phyloP scores from a whole-genome alignment of 441 rosid genomes.

The Gossypium schwendimanii region DNA sequence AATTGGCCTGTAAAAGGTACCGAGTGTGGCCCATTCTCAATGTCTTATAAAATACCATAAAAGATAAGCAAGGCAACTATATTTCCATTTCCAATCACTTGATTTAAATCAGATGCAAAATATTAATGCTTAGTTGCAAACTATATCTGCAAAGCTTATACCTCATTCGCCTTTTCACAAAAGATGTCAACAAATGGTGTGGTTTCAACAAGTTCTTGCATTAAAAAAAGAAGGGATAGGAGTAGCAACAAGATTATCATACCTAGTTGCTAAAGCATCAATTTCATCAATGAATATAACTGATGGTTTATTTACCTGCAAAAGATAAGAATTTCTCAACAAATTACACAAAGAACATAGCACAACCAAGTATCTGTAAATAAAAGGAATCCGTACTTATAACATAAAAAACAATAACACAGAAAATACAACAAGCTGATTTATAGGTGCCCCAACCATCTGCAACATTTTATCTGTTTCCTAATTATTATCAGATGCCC shows the following conservation, averaged over 20 bases:
- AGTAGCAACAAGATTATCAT: not conserved
- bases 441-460: not conserved
- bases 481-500: conserved; percentile 5
- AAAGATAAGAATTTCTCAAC: conserved; percentile 16
- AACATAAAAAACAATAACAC: not conserved
- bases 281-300: conserved; percentile 93
- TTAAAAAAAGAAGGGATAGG: not conserved
- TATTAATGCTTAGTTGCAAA: not conserved
- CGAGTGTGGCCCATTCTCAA: not conserved
- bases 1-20: not conserved
- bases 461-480: conserved; percentile 2
- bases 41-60: not conserved
- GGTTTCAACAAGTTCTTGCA: not conserved
- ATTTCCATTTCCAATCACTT: conserved; percentile 2
- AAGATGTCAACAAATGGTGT: not conserved
- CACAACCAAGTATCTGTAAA: conserved; percentile 5
- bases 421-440: conserved; percentile 7
- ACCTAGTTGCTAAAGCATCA: conserved; percentile 94
- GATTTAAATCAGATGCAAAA: not conserved
- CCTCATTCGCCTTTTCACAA: not conserved
- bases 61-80: not conserved
- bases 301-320: conserved; percentile 92
- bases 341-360: conserved; percentile 8
- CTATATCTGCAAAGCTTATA: conserved; percentile 4
- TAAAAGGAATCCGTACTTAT: not conserved